Base-by-base conservation (phyloP, 108 stramenopile species). In the Cyclotella atomus region DNA sequence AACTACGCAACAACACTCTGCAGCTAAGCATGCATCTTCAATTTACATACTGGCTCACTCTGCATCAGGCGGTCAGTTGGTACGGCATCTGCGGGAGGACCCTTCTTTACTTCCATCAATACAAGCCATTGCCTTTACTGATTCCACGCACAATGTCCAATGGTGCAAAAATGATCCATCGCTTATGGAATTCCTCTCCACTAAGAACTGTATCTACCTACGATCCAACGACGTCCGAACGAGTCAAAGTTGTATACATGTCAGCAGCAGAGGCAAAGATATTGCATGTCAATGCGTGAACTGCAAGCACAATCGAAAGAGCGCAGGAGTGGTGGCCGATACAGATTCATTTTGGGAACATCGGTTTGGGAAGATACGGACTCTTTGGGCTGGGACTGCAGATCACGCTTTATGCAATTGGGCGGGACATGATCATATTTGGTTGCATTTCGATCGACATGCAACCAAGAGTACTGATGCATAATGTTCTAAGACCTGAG, bases 101-200 rank as follows among this genome's bases (percentile, higher is more conserved):
- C 61, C 62, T 3, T 59, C 74, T 0, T 41, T 81, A 0, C 45
- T 91, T 1, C 88, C 88, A 12, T 86, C 83, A 17, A 88, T 94
- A 17, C 78, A 79, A 5, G 90, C 89, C 46, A 84, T 90, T 32
- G 93, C 88, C 1, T 94, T 94, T 64, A 94, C 93, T 1, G 93
- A 94, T 53, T 91, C 90, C 60, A 91, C 88, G 19, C 93, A 94
- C 78, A 91, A 89, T 56, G 86, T 94, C 14, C 93, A 91, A 82
- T 94, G 93, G 93, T 64, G 84, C 36, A 79, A 77, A 66, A 82
- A 73, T 65, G 56, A 84, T 25, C 57, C 59, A 21, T 59, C 57
- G 2, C 34, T 88, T 0, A 41, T 27, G 44, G 25, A 56, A 28
- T 79, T 85, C 36, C 75, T 88, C 9, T 57, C 85, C 46, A 73